These are phyloP conservation scores for Penicillium egyptiacum DNA, from an alignment of 495 filamentous ascomycete genomes.

Conservation along the genomic window DNA sequence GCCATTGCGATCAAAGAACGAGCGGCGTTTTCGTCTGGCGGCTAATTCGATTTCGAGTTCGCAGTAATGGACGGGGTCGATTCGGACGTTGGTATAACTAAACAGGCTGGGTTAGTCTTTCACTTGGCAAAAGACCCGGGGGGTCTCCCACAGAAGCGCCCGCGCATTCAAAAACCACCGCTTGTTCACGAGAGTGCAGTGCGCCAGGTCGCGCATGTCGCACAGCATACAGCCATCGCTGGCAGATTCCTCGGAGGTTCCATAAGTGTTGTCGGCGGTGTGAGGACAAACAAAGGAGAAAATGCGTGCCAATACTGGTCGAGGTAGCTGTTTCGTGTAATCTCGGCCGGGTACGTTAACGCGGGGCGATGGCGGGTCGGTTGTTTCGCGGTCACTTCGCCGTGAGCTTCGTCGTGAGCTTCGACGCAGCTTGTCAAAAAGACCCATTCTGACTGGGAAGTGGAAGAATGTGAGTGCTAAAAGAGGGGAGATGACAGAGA, in stretches of 20 bases:
- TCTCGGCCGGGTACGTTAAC: constrained; percentile 35
- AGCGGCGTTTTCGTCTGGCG: constrained; percentile 72
- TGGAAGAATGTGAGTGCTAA: not conserved
- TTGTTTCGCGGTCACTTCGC: constrained; percentile 30
- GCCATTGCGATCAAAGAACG: constrained; percentile 71
- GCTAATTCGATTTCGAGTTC: constrained; percentile 76
- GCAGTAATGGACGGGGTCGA: constrained; percentile 95
- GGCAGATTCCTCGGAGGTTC: constrained; percentile 77
- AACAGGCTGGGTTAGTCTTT: constrained; percentile 5
- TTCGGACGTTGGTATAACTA: constrained; percentile 86
- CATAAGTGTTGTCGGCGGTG: constrained; percentile 69
- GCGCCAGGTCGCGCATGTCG: constrained; percentile 86
- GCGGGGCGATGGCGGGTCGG: constrained; percentile 26
- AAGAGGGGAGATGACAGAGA: not conserved
- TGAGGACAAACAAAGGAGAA: constrained; percentile 86
- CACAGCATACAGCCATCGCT: constrained; percentile 92
- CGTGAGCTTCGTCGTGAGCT: constrained; percentile 24
- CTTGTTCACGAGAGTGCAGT: constrained; percentile 69
- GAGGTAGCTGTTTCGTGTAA: constrained; percentile 56
- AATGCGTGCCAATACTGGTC: constrained; percentile 65
- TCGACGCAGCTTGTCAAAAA: constrained; percentile 38
- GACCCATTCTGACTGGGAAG: constrained; percentile 34
- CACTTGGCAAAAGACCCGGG: constrained; percentile 3
- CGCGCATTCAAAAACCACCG: constrained; percentile 63
- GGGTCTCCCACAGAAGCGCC: constrained; percentile 51